These are phyloP conservation scores for Pseudoscleropodium purum DNA, from an alignment of 225 moss, liverwort and hornwort species.

Conservation along the genomic window DNA sequence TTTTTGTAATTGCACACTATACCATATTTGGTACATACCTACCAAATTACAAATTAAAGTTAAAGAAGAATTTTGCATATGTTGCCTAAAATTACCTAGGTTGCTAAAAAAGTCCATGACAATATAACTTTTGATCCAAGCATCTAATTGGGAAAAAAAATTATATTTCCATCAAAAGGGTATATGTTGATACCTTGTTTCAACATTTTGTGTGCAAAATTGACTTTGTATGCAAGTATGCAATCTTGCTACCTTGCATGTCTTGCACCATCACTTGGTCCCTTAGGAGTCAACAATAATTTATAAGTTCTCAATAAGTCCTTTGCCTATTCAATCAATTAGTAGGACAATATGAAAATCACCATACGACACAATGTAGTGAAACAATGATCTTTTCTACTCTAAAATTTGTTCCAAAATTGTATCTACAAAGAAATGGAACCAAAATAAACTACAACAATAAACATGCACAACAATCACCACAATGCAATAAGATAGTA, in stretches of 20 bases:
- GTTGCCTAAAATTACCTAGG: not conserved
- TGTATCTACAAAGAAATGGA: not conserved
- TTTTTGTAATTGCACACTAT: no score
- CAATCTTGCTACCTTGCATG: no score
- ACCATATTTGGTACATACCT: not conserved
- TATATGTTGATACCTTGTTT: not conserved
- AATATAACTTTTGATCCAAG: not conserved
- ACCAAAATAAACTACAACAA: not conserved
- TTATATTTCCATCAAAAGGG: not conserved
- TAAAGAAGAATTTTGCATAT: not conserved
- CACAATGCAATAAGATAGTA: not conserved
- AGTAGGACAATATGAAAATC: not conserved
- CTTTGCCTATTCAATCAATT: not conserved
- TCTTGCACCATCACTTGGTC: not conserved
- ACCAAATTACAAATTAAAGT: not conserved
- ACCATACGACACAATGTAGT: rapidly evolving
- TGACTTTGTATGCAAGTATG: not conserved
- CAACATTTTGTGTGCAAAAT: rapidly evolving
- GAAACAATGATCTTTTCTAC: not conserved
- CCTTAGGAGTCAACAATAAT: not conserved
- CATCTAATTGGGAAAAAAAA: not conserved
- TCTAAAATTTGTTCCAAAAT: not conserved
- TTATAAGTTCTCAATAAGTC: no score
- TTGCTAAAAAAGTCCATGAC: rapidly evolving
- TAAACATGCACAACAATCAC: not conserved